phyloP scores from a whole-genome alignment of 352 stramenopile species.

The Phytophthora parvispora region DNA sequence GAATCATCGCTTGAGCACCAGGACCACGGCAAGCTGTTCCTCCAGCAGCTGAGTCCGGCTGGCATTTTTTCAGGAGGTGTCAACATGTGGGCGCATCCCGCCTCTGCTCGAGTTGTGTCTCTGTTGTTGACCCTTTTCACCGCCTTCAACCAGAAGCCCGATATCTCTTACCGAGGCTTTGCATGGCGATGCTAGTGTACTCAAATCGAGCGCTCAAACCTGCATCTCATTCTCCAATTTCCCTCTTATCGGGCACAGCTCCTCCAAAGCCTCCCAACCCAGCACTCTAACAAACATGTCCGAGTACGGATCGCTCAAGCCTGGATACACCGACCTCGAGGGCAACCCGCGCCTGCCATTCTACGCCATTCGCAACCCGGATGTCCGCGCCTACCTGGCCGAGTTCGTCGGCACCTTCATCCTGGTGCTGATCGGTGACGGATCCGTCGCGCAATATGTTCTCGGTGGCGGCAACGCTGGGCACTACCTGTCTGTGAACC shows the following conservation, averaged over 20 bases:
- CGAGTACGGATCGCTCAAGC: conserved; percentile 45
- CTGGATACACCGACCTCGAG: conserved; percentile 36
- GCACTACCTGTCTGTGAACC: conserved; percentile 56
- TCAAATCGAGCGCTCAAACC: neutral
- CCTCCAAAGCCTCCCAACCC: neutral
- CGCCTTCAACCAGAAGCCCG: conserved; percentile 18
- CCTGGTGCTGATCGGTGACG: conserved; percentile 67
- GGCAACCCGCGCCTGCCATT: conserved; percentile 39
- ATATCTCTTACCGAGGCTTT: conserved; percentile 7
- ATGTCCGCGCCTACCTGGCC: conserved; percentile 62
- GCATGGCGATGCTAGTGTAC: too few species aligned
- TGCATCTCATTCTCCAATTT: conserved; percentile 29
- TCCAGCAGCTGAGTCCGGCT: conserved; percentile 30
- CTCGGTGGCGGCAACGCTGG: conserved; percentile 51
- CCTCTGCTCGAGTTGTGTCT: conserved; percentile 20
- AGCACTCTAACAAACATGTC: conserved; percentile 25
- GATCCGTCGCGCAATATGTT: conserved; percentile 60
- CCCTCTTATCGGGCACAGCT: conserved; percentile 7
- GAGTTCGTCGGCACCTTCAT: conserved; percentile 75
- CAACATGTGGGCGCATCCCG: conserved; percentile 16
- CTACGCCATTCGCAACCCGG: conserved; percentile 34
- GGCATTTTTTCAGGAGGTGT: conserved; percentile 25
- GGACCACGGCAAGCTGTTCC: conserved; percentile 7
- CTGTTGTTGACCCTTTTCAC: conserved; percentile 14
- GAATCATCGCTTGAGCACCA: conserved; percentile 6